A percentile compares a stretch with the other conserved stretches of the same genome.
Evolutionary conservation across 2,329 filamentous ascomycete species (phyloP).

Genomic region (Exophiala phaeomuriformis): DNA sequence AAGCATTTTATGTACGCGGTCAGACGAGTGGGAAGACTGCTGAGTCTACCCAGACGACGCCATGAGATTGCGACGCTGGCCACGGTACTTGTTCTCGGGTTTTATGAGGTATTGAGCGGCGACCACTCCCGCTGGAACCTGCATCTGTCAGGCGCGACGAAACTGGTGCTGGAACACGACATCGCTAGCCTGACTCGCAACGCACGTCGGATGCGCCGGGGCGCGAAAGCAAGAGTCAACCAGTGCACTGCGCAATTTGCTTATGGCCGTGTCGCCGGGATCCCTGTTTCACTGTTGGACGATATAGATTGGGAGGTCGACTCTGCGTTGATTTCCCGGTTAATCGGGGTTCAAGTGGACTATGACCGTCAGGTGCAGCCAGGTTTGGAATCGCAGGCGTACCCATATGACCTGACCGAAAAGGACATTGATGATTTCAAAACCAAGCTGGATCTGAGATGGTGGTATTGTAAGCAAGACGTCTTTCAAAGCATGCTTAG

Average conservation of each 20-base stretch:
- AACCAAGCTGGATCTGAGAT: constrained; percentile 76
- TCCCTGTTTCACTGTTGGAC: constrained; percentile 38
- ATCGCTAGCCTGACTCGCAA: constrained; percentile 64
- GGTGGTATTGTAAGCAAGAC: constrained; percentile 96
- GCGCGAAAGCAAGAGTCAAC: constrained; percentile 35
- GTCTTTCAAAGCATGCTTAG: constrained; percentile 84
- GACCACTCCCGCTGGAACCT: constrained; percentile 96
- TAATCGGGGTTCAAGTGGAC: constrained; percentile 52
- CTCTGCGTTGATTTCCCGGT: constrained; percentile 49
- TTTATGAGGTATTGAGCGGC: constrained; percentile 89
- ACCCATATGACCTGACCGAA: constrained; percentile 32
- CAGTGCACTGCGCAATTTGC: constrained; percentile 30
- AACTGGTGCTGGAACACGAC: constrained; percentile 71
- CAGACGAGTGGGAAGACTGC: constrained; percentile 66
- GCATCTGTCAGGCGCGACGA: constrained; percentile 72
- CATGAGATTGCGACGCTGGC: constrained; percentile 77
- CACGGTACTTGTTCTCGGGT: constrained; percentile 75
- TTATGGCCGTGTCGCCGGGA: constrained; percentile 29
- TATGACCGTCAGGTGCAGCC: constrained; percentile 50
- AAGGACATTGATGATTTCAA: constrained; percentile 73
- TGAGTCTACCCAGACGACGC: constrained; percentile 61
- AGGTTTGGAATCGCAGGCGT: constrained; percentile 5
- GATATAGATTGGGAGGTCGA: constrained; percentile 46
- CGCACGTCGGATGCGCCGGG: constrained; percentile 58
- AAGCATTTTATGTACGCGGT: constrained; percentile 88